Evolutionary conservation across 2,329 filamentous ascomycete genomes (phyloP).

Genomic region (Ophiocordyceps camponoti-saundersi): DNA sequence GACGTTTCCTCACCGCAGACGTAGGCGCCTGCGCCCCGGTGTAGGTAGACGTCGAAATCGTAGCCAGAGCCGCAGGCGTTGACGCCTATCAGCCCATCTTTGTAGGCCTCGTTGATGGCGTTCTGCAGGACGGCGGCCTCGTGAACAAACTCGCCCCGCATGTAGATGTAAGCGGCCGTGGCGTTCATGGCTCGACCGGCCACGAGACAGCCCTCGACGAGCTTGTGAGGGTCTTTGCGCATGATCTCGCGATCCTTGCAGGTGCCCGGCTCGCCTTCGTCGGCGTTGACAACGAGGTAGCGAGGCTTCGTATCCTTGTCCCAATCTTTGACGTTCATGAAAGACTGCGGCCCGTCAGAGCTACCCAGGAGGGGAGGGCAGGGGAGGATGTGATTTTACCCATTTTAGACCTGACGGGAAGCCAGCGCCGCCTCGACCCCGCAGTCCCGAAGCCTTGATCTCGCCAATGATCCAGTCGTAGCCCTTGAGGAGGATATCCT

Average conservation of each 20-base stretch:
- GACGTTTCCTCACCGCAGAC: conserved; percentile 98
- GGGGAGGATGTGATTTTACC: conserved; percentile 38
- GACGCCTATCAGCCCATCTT: conserved; percentile 88
- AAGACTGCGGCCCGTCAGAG: conserved; percentile 44
- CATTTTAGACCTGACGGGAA: conserved; percentile 99
- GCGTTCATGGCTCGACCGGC: conserved; percentile 98
- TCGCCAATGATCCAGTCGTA: conserved; percentile 98
- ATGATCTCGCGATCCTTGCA: conserved; percentile 99
- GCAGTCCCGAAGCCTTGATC: conserved; percentile 88
- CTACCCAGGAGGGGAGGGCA: not conserved
- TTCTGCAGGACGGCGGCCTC: conserved; percentile 86
- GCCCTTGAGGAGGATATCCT: conserved; percentile 93
- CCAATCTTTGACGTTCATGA: conserved; percentile 99
- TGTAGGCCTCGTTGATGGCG: conserved; percentile 95
- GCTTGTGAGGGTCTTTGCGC: conserved; percentile 99
- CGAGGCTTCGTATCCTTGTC: conserved; percentile 93
- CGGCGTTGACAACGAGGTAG: conserved; percentile 94
- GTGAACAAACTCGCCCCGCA: conserved; percentile 94
- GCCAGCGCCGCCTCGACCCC: conserved; percentile 90
- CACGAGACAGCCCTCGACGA: conserved; percentile 90
- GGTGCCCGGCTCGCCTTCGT: conserved; percentile 95
- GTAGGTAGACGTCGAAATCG: conserved; percentile 93
- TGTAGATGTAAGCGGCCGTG: conserved; percentile 97
- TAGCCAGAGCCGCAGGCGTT: conserved; percentile 95
- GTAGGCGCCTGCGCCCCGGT: conserved; percentile 94